Base-by-base conservation (phyloP, 495 filamentous ascomycete genomes). In the Daldinia vernicosa region DNA sequence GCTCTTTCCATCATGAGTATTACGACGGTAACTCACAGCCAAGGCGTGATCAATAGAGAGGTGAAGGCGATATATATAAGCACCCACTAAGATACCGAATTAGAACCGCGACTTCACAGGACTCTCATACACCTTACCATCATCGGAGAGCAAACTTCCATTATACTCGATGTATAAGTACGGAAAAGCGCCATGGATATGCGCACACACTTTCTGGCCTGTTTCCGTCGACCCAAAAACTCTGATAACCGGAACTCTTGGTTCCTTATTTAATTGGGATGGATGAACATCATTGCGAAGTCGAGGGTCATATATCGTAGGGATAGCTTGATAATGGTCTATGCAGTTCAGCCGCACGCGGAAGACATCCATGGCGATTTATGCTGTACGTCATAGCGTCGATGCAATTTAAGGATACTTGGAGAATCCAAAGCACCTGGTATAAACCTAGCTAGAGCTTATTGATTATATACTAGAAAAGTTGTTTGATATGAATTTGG, bases 161-260 rank as follows among this genome's bases (percentile, higher is more conserved):
- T 87, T 84, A 79, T 99, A 98, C 79, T 95, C 88, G 67, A 99
- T 83, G 77, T 92, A 98, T 9, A 99, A 83, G 77, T 99, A 99
- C 4, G 96, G 95, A 75, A 98, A 93, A 30, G 90, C 95, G 67
- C 96, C 95, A 77, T 99, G 95, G 51, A 99, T 89, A 84, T 99
- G 95, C 24, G 93, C 93, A 81, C 95, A 98, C 15, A 98, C 92
- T 69, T 94, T 97, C 78, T 99, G 95, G 1, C 96, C 96, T 0
- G 93, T 92, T 78, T 98, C 96, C 2, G 95, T 97, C 4, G 93
- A 89, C 0, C 95, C 96, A 78, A 98, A 99, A 19, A 95, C 87
- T 68, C 95, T 89, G 55, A 99, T 90, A 24, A 98, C 89, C 1
- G 95, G 96, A 8, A 98, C 89, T 60, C 86, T 90, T 1, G 92